phyloP scores from a whole-genome alignment of 495 filamentous ascomycete genomes.

The Elasticomyces elasticus region DNA sequence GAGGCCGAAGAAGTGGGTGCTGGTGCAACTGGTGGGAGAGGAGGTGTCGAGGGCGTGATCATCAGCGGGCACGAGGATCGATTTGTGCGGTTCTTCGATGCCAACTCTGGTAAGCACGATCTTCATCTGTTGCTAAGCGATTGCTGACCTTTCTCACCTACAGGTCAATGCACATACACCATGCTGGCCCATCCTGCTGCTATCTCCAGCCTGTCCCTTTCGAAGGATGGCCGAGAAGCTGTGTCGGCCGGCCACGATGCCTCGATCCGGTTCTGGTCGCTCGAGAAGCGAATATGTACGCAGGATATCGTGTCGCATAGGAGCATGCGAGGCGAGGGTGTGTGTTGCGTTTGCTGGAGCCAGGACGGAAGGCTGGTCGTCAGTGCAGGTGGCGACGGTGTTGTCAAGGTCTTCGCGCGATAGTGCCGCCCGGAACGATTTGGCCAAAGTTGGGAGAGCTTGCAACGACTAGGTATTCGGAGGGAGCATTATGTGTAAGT shows the following conservation, averaged over 20 bases:
- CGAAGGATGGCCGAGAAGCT: constrained; percentile 84
- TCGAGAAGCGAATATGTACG: constrained; percentile 85
- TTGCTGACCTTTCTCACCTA: constrained; percentile 4
- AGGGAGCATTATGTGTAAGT: background rate
- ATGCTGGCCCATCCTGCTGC: constrained; percentile 94
- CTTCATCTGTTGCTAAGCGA: background rate
- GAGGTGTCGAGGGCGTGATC: constrained; percentile 77
- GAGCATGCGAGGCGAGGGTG: constrained; percentile 87
- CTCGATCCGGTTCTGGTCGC: constrained; percentile 89
- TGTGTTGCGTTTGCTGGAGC: constrained; percentile 88
- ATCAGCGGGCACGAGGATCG: constrained; percentile 93
- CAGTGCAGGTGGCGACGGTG: constrained; percentile 87
- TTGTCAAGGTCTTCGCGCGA: constrained; percentile 80
- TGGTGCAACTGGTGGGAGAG: constrained; percentile 71
- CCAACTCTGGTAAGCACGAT: constrained; percentile 77
- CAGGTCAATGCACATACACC: constrained; percentile 97
- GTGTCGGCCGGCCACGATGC: constrained; percentile 95
- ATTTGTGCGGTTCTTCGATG: constrained; percentile 94
- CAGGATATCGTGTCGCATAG: constrained; percentile 90
- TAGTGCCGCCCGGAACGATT: background rate
- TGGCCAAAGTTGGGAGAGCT: background rate
- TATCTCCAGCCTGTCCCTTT: constrained; percentile 81
- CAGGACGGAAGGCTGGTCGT: constrained; percentile 91
- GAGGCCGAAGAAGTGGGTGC: constrained; percentile 61
- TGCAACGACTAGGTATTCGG: background rate